Evolutionary conservation across 225 moss, liverwort and hornwort species (phyloP).

Genomic region (Pseudisothecium myosuroides): DNA sequence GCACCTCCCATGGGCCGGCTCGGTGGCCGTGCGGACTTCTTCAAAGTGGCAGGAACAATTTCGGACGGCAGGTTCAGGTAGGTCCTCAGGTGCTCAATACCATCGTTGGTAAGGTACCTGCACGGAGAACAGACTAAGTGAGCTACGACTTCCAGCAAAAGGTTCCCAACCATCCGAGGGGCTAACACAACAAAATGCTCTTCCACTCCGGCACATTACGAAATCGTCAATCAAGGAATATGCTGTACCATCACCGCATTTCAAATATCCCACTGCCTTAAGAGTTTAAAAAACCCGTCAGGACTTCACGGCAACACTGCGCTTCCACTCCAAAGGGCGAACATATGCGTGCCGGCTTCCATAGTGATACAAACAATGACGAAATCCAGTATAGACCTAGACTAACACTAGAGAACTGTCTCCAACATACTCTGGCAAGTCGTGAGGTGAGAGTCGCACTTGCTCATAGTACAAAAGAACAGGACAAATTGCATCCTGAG

Average conservation of each 20-base stretch:
- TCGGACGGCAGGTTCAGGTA: constrained; percentile 77
- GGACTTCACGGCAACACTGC: too few relatives aligned
- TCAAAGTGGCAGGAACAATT: constrained; percentile 79
- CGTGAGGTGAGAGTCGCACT: neutral
- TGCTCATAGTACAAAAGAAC: too few relatives aligned
- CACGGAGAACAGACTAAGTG: neutral
- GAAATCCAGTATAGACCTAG: neutral
- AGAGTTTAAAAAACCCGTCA: too few relatives aligned
- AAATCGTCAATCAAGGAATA: neutral
- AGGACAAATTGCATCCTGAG: too few relatives aligned
- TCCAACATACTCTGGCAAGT: neutral
- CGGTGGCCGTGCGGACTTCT: constrained; percentile 75
- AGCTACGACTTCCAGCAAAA: neutral
- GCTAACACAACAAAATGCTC: neutral
- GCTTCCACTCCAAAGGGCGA: neutral
- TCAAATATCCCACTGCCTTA: neutral
- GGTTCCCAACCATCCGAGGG: neutral
- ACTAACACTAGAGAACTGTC: neutral
- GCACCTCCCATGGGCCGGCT: constrained; percentile 60
- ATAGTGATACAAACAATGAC: neutral
- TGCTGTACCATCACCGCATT: too few relatives aligned
- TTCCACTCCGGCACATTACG: neutral
- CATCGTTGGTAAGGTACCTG: constrained; percentile 60
- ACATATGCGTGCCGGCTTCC: neutral
- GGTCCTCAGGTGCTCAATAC: constrained; percentile 64